Base-by-base conservation (phyloP, 148 eudicot genomes). In the Amaranthus cruentus region DNA sequence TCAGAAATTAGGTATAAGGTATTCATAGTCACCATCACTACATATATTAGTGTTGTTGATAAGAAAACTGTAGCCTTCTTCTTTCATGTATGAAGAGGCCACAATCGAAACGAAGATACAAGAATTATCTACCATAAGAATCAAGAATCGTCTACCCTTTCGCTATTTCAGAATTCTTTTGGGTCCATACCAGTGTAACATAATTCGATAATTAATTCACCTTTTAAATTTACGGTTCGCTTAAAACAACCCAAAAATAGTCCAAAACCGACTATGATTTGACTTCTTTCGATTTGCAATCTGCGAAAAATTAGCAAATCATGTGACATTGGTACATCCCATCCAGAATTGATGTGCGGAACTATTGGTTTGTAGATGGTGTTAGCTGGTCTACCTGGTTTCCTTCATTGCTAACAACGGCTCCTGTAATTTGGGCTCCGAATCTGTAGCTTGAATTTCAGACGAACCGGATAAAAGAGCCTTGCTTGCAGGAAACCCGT, bases 1-100 rank as follows among this genome's bases (percentile, higher is more conserved):
- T 80, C 73, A 80, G 63, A 62, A 67, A 66, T 72, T 68, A 59
- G 66, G 72, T 43, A 11, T 61, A 43, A 72, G 65, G 59, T 64
- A 78, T 62, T 64, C 66, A 66, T 55, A 50, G 66, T 61, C 57
- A 66, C 63, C 64, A 67, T 71, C 48, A 62, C 72, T 46, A 68
- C 52, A 52, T 28, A 28, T 28, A 73, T 18, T 69, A 63, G 62
- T 61, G 68, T 51, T 18, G 15, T 51, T 59, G 66, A 66, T 13
- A 46, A 47, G 63, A 70, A 28, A 67, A 50, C 14, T 61, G 46
- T 68, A 64, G 62, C 62, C 54, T 28, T 75, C 75, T 75, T 53
- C 64, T 43, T 66, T 70, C 62, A 69, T 50, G 15, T 58, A 53
- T 72, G 46, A 7, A 51, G 55, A 66, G 74, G 54, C 72, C 61